Evolutionary conservation across 192 early-diverging fungal genomes (phyloP), one percentile per base, ranked within the genome.

Genomic region (Mortierella antarctica): DNA sequence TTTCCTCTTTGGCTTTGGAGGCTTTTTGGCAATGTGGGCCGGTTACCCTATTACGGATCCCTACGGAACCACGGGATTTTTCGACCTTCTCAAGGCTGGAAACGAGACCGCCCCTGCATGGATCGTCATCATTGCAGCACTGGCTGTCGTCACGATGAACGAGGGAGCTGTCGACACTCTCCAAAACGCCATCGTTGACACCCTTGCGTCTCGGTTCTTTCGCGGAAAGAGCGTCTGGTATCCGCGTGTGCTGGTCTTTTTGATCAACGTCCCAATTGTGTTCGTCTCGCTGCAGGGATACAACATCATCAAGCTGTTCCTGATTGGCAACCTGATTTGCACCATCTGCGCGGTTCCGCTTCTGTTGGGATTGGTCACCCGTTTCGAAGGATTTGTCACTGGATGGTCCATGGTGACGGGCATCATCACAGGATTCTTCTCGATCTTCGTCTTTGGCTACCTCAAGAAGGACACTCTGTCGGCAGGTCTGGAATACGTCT

Each of bases 81-180:
- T 92, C 71, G 88, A 88, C 3, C 69, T 92, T 7, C 82, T 90
- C 23, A 68, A 75, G 5, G 86, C 89, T 51, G 65, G 77, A 12
- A 51, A 67, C 10, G 51, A 13, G 7, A 23, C 57, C 11, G 84
- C 88, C 31, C 67, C 87, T 9, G 77, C 61, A 10, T 92, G 91
- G 91, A 85, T 91, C 5, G 71, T 84, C 4, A 86, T 87, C 15
- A 61, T 92, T 13, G 88, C 86, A 7, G 69, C 90, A 12, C 76
- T 91, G 17, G 73, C 90, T 57, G 83, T 82, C 10, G 89, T 88
- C 0, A 85, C 89, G 8, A 85, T 92, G 62, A 88, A 88, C 65
- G 90, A 90, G 77, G 88, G 88, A 48, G 85, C 88, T 41, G 88
- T 90, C 12, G 91, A 92, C 66, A 89, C 90, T 2, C 83, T 91